phyloP scores from a whole-genome alignment of 495 filamentous ascomycete genomes.

The Neurospora sp. region DNA sequence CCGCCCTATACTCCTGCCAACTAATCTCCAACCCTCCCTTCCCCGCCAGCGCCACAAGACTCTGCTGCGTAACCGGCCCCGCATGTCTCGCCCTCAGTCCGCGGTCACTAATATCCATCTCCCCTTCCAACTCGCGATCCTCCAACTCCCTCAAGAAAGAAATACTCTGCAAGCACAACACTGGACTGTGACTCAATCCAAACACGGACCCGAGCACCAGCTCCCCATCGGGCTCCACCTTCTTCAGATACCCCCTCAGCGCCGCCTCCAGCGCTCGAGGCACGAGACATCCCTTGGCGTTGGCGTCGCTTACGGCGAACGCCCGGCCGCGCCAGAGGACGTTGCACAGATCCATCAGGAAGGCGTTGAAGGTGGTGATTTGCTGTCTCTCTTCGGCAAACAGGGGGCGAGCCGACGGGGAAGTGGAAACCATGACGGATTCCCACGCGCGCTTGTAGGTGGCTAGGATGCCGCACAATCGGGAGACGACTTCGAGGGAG shows the following conservation, averaged over 20 bases:
- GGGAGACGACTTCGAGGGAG: slow-evolving; percentile 55
- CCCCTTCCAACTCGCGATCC: slow-evolving; percentile 34
- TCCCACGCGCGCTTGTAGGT: slow-evolving; percentile 71
- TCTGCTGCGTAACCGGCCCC: slow-evolving; percentile 67
- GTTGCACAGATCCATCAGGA: slow-evolving; percentile 85
- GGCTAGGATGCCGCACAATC: slow-evolving; percentile 57
- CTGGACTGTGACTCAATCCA: slow-evolving; percentile 58
- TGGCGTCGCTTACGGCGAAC: slow-evolving; percentile 55
- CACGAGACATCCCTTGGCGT: slow-evolving; percentile 65
- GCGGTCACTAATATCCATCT: not conserved
- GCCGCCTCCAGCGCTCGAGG: slow-evolving; percentile 34
- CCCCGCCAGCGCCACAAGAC: slow-evolving; percentile 49
- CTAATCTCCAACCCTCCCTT: slow-evolving; percentile 59
- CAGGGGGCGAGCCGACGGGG: slow-evolving; percentile 10
- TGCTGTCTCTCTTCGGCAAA: slow-evolving; percentile 39
- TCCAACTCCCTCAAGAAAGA: slow-evolving; percentile 59
- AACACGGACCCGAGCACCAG: slow-evolving; percentile 49
- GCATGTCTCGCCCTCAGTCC: slow-evolving; percentile 47
- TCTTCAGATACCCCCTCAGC: slow-evolving; percentile 37
- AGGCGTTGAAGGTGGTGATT: slow-evolving; percentile 70
- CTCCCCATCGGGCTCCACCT: slow-evolving; percentile 24
- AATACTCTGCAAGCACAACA: slow-evolving; percentile 55
- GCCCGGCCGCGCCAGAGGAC: slow-evolving; percentile 73
- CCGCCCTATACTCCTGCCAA: slow-evolving; percentile 66
- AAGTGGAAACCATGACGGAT: slow-evolving; percentile 34